Percentiles rank a stretch among this genome's conserved stretches.
Conservation (phyloP, 176 grass and related monocot genomes). For the Luzula sylvatica region DNA sequence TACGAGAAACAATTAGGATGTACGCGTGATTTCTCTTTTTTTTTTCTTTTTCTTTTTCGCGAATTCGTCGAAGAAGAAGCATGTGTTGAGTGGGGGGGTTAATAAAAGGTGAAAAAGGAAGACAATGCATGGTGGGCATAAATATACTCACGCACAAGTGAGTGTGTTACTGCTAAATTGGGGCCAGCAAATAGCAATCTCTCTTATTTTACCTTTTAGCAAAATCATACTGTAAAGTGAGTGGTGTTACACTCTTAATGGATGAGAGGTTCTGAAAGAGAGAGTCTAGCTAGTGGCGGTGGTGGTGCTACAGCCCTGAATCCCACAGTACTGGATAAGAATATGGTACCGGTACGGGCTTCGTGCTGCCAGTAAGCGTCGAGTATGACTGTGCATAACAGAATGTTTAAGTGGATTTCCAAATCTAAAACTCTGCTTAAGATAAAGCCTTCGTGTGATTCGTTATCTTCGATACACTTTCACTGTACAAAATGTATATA, state of each 20-base stretch:
- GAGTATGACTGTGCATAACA: too few relatives aligned
- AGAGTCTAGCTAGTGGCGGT: slow-evolving; percentile 2
- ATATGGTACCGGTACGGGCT: too few relatives aligned
- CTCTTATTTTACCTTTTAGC: slow-evolving; percentile 1
- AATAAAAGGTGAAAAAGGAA: not conserved
- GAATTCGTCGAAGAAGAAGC: slow-evolving; percentile 12
- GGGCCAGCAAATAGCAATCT: slow-evolving; percentile 13
- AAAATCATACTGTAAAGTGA: slow-evolving; percentile 24
- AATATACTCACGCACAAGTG: slow-evolving; percentile 18
- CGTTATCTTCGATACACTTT: too few relatives aligned
- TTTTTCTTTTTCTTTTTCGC: not conserved
- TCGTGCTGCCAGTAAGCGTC: too few relatives aligned
- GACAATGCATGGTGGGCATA: slow-evolving; percentile 31
- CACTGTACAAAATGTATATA: too few relatives aligned
- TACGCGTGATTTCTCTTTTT: slow-evolving; percentile 9
- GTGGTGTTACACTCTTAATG: slow-evolving; percentile 23
- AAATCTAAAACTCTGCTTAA: too few relatives aligned
- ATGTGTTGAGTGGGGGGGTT: slow-evolving; percentile 15
- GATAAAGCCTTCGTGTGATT: too few relatives aligned
- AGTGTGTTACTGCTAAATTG: slow-evolving; percentile 15
- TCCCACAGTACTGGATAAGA: too few relatives aligned
- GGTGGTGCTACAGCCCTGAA: too few relatives aligned
- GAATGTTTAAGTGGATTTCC: too few relatives aligned
- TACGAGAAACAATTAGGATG: slow-evolving; percentile 23
- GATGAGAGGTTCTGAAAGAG: slow-evolving; percentile 12